Evolutionary conservation across 371 early-diverging fungal species (phyloP).

Genomic region (Dinochytrium kinnereticum): DNA sequence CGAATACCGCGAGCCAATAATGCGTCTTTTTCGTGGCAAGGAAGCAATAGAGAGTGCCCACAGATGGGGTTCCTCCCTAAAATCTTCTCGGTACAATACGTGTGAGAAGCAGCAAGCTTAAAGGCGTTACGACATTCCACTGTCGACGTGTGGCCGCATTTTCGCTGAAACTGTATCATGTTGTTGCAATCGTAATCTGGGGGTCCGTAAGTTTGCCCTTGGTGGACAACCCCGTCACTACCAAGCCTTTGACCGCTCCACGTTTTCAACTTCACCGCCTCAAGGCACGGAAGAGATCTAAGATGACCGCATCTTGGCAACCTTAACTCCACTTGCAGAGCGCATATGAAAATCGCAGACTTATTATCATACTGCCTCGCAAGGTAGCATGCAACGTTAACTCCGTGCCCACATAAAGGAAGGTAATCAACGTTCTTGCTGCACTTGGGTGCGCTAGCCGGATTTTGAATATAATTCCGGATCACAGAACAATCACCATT

Average conservation of each 20-base stretch:
- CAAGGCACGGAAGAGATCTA: conserved; percentile 29
- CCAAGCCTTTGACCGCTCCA: conserved; percentile 67
- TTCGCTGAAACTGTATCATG: conserved; percentile 8
- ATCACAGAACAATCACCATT: conserved; percentile 18
- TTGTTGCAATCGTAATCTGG: conserved; percentile 25
- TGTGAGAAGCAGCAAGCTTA: background rate
- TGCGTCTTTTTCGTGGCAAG: background rate
- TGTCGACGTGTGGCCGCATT: conserved; percentile 24
- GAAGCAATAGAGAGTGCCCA: conserved; percentile 42
- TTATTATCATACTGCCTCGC: background rate
- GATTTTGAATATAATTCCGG: background rate
- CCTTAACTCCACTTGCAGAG: conserved; percentile 7
- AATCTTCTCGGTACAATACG: conserved; percentile 15
- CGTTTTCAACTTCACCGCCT: conserved; percentile 69
- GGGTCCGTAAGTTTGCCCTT: conserved; percentile 26
- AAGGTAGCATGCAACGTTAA: conserved; percentile 21
- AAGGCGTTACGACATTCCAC: conserved; percentile 29
- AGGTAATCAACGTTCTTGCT: conserved; percentile 17
- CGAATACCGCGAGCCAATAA: background rate
- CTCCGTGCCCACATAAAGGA: conserved; percentile 31
- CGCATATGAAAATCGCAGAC: conserved; percentile 13
- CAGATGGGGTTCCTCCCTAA: background rate
- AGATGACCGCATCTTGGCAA: conserved; percentile 32
- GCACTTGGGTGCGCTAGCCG: conserved; percentile 11
- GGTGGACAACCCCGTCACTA: conserved; percentile 13